Percentiles rank a stretch among this genome's conserved stretches.
Evolutionary conservation across 345 rosid genomes (phyloP).

Genomic region (Barbarea vulgaris): DNA sequence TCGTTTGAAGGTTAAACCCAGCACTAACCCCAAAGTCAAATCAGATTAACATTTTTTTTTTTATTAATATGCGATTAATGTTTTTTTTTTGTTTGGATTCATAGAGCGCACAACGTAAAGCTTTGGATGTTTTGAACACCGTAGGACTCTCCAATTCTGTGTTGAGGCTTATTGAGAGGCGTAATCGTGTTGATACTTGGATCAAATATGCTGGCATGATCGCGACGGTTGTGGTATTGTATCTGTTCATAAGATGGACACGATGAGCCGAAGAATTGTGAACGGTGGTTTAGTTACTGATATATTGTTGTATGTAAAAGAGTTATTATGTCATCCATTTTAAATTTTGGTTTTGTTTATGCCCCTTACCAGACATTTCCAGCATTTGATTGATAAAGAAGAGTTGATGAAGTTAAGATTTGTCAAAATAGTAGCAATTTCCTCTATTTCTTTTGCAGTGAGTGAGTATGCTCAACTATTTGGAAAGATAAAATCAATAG

Average conservation of each 20-base stretch:
- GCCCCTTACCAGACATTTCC: not conserved
- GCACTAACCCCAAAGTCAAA: not conserved
- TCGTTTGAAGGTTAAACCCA: constrained; percentile 73
- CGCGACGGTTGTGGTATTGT: constrained; percentile 58
- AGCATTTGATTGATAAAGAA: not conserved
- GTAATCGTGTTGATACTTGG: constrained; percentile 84
- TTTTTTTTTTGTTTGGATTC: not conserved
- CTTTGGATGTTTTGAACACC: constrained; percentile 81
- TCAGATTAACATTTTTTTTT: not conserved
- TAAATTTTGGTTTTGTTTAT: not conserved
- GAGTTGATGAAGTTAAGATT: not conserved
- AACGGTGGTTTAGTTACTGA: not conserved
- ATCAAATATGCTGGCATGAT: constrained; percentile 89
- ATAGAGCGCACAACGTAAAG: constrained; percentile 91
- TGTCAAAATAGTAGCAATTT: not conserved
- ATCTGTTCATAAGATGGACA: constrained; percentile 68
- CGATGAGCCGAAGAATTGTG: constrained; percentile 12
- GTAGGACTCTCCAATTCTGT: constrained; percentile 93
- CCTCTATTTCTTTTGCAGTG: not conserved
- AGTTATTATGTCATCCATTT: not conserved
- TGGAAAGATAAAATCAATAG: not conserved
- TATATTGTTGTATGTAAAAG: constrained; percentile 13
- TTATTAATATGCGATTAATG: not conserved
- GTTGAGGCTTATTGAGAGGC: constrained; percentile 87
- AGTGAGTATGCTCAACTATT: not conserved